Conservation (phyloP, 305 asterid genomes). For the Fraxinus platypoda region DNA sequence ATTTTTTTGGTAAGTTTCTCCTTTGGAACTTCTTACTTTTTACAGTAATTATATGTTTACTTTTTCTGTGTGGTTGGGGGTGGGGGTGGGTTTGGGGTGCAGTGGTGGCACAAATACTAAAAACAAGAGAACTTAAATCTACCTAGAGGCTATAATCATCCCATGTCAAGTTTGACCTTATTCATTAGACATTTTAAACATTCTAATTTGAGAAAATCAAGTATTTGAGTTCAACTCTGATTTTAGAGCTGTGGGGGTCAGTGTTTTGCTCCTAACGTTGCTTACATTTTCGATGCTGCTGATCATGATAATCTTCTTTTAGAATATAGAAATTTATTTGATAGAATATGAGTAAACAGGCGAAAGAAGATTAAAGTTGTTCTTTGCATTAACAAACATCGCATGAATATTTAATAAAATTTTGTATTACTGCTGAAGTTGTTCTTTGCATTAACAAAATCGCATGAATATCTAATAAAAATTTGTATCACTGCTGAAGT, state of each 20-base stretch:
- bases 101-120: background rate
- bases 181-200: background rate
- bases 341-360: background rate
- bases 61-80: background rate
- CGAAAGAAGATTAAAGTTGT: background rate
- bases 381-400: background rate
- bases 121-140: background rate
- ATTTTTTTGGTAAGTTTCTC: background rate
- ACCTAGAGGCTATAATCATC: background rate
- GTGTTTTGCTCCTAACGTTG: background rate
- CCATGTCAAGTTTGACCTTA: background rate
- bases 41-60: background rate
- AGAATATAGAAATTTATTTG: background rate
- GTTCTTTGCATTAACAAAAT: background rate
- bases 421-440: background rate
- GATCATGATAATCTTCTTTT: background rate
- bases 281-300: background rate
- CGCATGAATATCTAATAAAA: background rate
- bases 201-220: background rate
- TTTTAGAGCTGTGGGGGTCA: conserved; percentile 4
- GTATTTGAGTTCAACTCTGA: background rate
- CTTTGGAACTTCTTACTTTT: background rate
- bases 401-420: background rate
- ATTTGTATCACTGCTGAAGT: background rate
- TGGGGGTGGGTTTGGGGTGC: background rate